Evolutionary conservation across 2,329 filamentous ascomycete species (phyloP), one percentile per base, ranked within the genome.

Genomic region (Hymenotorrendiella dingleyae): DNA sequence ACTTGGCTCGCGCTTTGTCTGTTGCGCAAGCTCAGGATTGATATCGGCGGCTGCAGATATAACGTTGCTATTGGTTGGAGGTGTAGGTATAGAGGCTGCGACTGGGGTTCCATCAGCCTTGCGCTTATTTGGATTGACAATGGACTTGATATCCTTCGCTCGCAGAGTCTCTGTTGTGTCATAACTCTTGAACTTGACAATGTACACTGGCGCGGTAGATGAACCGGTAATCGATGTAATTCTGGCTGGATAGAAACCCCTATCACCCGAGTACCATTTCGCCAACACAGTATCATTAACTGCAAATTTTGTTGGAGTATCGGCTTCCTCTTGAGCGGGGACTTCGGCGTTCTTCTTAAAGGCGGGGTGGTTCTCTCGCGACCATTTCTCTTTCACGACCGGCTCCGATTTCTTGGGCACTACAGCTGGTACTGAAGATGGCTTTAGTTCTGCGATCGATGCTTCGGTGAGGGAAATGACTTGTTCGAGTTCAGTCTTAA

Each of bases 201-300:
- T 84, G 64, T 96, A 98, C 50, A 96, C 86, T 26, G 90, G 91
- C 40, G 87, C 86, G 32, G 81, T 85, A n/a, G 84, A 82, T 7
- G 89, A 95, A 45, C 93, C 93, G 17, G 91, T 96, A 56, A 96
- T 90, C 40, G 86, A 90, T 39, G 88, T 91, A 64, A 98, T 94
- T 58, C 87, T 83, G 30, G 90, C 93, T 34, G 88, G 84, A 67
- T 97, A 97, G 67, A 90, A 96, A 19, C 78, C 77, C 59, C 86
- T 88, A 65, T 98, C 93, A 42, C 88, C 89, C 8, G 87, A 85
- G 35, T 84, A 70, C 87, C 90, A 98, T 66, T 91, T 90, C 35
- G 91, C 93, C 64, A 93, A 73, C 41, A 96, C 86, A 23, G 73
- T 85, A 59, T 98, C 93, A 62, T 95, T 95, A 52, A 95, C 86